Conservation (phyloP, 169 alveolate species). For the Toxoplasma gondii region DNA sequence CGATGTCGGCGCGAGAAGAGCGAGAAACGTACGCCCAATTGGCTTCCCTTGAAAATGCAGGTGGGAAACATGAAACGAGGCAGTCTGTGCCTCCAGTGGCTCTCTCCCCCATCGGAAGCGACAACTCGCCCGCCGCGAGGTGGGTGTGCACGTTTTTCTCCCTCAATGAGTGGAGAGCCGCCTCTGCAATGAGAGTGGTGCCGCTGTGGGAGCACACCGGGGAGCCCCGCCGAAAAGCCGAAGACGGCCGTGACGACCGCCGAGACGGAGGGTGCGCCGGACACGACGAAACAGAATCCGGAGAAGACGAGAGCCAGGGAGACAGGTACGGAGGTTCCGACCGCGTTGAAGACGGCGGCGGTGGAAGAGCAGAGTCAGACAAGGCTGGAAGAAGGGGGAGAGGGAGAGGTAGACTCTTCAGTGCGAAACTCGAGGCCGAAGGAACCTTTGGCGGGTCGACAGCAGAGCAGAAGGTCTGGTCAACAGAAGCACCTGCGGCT, state of each 20-base stretch:
- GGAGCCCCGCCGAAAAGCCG: not conserved
- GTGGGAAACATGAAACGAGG: not conserved
- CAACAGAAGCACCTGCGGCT: not conserved
- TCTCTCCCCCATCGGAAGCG: not conserved
- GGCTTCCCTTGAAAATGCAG: not conserved
- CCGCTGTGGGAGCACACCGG: not conserved
- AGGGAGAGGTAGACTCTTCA: not conserved
- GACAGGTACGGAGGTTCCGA: constrained; percentile 24
- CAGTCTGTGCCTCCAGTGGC: not conserved
- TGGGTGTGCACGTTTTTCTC: not conserved
- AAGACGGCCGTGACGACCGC: not conserved
- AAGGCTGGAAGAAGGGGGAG: not conserved
- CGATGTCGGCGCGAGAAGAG: not conserved
- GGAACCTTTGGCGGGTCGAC: not conserved
- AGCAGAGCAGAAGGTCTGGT: not conserved
- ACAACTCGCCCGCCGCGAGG: not conserved
- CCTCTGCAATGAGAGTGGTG: constrained; percentile 1
- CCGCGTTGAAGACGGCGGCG: constrained; percentile 5
- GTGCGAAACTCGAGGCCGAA: not conserved
- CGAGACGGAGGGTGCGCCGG: constrained; percentile 9
- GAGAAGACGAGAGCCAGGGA: constrained; percentile 5
- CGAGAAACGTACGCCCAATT: not conserved
- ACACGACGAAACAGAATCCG: not conserved
- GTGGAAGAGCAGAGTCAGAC: not conserved
- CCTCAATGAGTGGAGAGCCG: not conserved